Conservation (phyloP, 345 rosid species). For the Boechera stricta region DNA sequence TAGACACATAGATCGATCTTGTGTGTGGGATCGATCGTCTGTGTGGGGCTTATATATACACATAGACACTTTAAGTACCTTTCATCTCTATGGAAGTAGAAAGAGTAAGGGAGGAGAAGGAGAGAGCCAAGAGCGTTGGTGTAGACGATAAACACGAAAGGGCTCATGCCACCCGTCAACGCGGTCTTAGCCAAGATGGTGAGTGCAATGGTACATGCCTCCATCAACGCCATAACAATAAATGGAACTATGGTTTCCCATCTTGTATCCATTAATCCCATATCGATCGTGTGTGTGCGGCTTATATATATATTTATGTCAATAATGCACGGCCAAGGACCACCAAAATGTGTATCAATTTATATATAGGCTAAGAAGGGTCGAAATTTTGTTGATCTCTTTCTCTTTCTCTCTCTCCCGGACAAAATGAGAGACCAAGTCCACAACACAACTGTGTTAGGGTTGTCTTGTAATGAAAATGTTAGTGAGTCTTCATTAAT, state of each 20-base stretch:
- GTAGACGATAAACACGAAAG: slow-evolving; percentile 74
- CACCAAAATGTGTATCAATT: background rate
- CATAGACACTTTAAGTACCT: slow-evolving; percentile 41
- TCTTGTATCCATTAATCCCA: slow-evolving; percentile 40
- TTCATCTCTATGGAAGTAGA: slow-evolving; percentile 61
- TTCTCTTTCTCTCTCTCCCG: background rate
- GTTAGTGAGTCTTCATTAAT: slow-evolving; percentile 2
- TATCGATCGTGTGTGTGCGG: background rate
- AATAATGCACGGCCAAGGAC: slow-evolving; percentile 6
- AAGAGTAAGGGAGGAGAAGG: slow-evolving; percentile 69
- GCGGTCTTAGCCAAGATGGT: slow-evolving; percentile 73
- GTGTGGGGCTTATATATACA: background rate
- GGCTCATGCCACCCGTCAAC: slow-evolving; percentile 69
- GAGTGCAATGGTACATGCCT: slow-evolving; percentile 70
- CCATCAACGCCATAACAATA: slow-evolving; percentile 62
- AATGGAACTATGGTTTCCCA: slow-evolving; percentile 54
- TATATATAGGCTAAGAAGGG: slow-evolving; percentile 9
- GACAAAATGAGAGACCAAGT: slow-evolving; percentile 41
- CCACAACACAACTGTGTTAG: slow-evolving; percentile 39
- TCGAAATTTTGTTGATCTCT: background rate
- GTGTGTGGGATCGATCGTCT: background rate
- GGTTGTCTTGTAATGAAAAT: slow-evolving; percentile 32
- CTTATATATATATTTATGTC: background rate
- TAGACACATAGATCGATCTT: background rate
- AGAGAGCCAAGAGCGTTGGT: slow-evolving; percentile 66